Conservation (phyloP, 768 basidiomycete genomes). For the Boletus tomentosulus region DNA sequence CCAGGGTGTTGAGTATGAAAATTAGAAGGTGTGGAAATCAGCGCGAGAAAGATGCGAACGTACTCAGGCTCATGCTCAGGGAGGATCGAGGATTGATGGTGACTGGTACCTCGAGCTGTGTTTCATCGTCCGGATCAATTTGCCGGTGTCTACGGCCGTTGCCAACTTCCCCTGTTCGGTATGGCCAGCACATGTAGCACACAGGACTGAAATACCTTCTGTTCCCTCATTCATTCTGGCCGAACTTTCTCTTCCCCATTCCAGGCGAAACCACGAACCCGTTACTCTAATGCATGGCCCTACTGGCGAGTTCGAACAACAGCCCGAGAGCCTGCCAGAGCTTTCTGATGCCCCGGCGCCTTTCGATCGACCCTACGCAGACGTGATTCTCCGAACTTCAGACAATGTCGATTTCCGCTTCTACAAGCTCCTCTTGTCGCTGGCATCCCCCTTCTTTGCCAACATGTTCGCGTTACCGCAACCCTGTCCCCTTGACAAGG, state of each 20-base stretch:
- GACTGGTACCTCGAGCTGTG: background rate
- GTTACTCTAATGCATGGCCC: background rate
- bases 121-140: background rate
- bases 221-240: slow-evolving; percentile 12
- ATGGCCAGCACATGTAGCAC: slow-evolving; percentile 11
- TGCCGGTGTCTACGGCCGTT: background rate
- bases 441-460: slow-evolving; percentile 57
- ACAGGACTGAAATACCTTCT: background rate
- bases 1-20: too few species aligned
- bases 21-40: background rate
- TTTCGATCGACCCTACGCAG: slow-evolving; percentile 47
- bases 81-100: too few species aligned
- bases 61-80: too few species aligned
- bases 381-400: slow-evolving; percentile 52
- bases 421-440: slow-evolving; percentile 49
- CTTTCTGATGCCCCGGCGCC: slow-evolving; percentile 34
- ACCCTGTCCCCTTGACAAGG: slow-evolving; percentile 28
- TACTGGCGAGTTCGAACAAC: slow-evolving; percentile 2
- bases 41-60: background rate
- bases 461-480: slow-evolving; percentile 52
- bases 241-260: slow-evolving; percentile 2
- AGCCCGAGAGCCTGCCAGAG: background rate
- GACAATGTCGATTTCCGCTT: slow-evolving; percentile 50
- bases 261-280: slow-evolving; percentile 5
- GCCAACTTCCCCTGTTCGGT: slow-evolving; percentile 3